phyloP scores from a whole-genome alignment of 176 grass and related monocot species.

The Dendrocalamus sinicus region DNA sequence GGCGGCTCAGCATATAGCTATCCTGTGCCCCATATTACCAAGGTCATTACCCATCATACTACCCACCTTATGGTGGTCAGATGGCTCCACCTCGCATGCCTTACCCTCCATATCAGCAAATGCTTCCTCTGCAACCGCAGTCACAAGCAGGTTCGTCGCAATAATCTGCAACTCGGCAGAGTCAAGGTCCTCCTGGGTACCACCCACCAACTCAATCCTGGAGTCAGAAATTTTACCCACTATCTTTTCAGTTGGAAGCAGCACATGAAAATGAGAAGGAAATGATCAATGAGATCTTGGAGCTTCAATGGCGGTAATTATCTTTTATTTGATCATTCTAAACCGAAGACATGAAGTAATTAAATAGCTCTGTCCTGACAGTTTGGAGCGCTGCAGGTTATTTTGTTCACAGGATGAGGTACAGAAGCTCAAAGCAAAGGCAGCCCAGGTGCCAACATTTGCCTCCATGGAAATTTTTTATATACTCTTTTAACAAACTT shows the following conservation, averaged over 20 bases:
- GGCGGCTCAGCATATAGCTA: background rate
- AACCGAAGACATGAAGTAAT: conserved; percentile 10
- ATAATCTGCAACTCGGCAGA: background rate
- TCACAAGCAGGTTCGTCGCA: background rate
- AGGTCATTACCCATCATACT: background rate
- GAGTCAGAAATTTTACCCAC: no score
- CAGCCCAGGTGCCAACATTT: conserved; percentile 54
- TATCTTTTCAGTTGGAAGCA: conserved; percentile 72
- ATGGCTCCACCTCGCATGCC: no score
- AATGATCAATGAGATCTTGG: conserved; percentile 69
- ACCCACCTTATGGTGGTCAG: conserved; percentile 35
- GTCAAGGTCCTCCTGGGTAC: background rate
- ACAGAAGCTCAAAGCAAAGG: conserved; percentile 79
- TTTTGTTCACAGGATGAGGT: conserved; percentile 76
- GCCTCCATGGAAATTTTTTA: background rate
- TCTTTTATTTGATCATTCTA: conserved; percentile 18
- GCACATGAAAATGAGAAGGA: conserved; percentile 87
- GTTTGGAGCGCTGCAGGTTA: conserved; percentile 56
- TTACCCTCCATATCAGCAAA: background rate
- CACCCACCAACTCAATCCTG: background rate
- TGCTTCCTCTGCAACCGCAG: background rate
- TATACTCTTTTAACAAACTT: background rate
- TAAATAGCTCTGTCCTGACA: conserved; percentile 1
- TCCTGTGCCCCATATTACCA: conserved; percentile 6
- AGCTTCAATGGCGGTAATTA: conserved; percentile 84